Conservation (phyloP, 2,329 filamentous ascomycete species). For the Diatrype stigma region DNA sequence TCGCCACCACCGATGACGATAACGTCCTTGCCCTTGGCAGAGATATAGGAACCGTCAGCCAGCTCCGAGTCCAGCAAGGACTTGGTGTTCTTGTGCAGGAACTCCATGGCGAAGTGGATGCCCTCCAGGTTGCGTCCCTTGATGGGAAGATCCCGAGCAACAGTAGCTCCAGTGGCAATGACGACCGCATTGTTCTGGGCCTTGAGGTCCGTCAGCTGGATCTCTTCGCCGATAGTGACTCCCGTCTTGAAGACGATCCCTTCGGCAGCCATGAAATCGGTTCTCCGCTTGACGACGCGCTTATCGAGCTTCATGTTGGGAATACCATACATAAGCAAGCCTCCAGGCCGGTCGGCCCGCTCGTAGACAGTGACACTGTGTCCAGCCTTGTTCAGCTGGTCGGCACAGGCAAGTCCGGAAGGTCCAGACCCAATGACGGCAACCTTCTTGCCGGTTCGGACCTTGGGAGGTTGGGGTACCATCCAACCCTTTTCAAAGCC, state of each 20-base stretch:
- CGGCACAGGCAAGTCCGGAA: slow-evolving; percentile 82
- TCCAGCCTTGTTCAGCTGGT: slow-evolving; percentile 91
- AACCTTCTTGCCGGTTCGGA: slow-evolving; percentile 82
- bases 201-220: slow-evolving; percentile 68
- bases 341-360: slow-evolving; percentile 84
- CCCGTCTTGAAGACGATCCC: slow-evolving; percentile 79
- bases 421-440: slow-evolving; percentile 91
- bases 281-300: slow-evolving; percentile 90
- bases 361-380: slow-evolving; percentile 89
- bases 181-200: slow-evolving; percentile 76
- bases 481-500: slow-evolving; percentile 99
- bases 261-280: slow-evolving; percentile 90
- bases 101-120: slow-evolving; percentile 96
- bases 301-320: slow-evolving; percentile 99
- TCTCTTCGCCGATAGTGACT: slow-evolving; percentile 72
- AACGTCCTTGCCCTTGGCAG: slow-evolving; percentile 92
- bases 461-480: slow-evolving; percentile 72
- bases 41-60: slow-evolving; percentile 80
- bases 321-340: slow-evolving; percentile 96
- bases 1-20: slow-evolving; percentile 97
- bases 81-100: slow-evolving; percentile 96
- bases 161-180: slow-evolving; percentile 87
- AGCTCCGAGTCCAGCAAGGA: slow-evolving; percentile 90
- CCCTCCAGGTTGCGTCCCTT: slow-evolving; percentile 83
- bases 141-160: slow-evolving; percentile 88